Conservation (phyloP, 306 rosid species). For the Sechiopsis laciniata region DNA sequence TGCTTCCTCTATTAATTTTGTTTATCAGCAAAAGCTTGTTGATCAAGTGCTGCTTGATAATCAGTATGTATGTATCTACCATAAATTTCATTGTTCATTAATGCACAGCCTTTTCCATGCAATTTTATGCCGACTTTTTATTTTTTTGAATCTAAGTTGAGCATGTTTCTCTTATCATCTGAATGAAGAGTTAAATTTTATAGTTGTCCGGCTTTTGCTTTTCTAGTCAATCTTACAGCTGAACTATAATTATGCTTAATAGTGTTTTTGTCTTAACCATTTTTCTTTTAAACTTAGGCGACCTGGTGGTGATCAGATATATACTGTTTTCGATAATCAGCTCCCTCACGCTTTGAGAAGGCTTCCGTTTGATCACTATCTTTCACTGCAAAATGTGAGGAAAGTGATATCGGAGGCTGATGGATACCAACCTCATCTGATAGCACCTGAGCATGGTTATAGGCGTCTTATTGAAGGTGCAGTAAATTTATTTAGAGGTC, state of each 20-base stretch:
- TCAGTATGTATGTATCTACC: background rate
- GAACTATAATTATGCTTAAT: background rate
- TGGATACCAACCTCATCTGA: slow-evolving; percentile 55
- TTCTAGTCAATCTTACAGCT: slow-evolving; percentile 3
- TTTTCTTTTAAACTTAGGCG: slow-evolving; percentile 33
- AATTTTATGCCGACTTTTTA: background rate
- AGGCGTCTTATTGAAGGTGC: slow-evolving; percentile 47
- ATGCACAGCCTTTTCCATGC: background rate
- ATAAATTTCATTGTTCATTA: background rate
- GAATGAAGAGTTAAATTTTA: background rate
- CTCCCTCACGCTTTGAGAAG: slow-evolving; percentile 46
- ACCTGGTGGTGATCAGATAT: slow-evolving; percentile 49
- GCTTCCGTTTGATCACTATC: slow-evolving; percentile 47
- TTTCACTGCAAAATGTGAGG: slow-evolving; percentile 40
- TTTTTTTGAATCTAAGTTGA: background rate
- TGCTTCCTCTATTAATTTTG: background rate
- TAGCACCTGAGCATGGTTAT: slow-evolving; percentile 54
- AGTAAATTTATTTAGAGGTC: slow-evolving; percentile 42
- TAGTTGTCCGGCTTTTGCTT: slow-evolving; percentile 5
- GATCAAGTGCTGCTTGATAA: background rate
- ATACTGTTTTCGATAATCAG: slow-evolving; percentile 43
- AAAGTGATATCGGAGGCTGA: slow-evolving; percentile 48
- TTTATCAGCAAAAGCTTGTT: background rate
- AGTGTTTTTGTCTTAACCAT: background rate
- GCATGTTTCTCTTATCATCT: slow-evolving; percentile 2